Evolutionary conservation across 1,284 basidiomycete species (phyloP).

Genomic region (Rhodotorula sp.): DNA sequence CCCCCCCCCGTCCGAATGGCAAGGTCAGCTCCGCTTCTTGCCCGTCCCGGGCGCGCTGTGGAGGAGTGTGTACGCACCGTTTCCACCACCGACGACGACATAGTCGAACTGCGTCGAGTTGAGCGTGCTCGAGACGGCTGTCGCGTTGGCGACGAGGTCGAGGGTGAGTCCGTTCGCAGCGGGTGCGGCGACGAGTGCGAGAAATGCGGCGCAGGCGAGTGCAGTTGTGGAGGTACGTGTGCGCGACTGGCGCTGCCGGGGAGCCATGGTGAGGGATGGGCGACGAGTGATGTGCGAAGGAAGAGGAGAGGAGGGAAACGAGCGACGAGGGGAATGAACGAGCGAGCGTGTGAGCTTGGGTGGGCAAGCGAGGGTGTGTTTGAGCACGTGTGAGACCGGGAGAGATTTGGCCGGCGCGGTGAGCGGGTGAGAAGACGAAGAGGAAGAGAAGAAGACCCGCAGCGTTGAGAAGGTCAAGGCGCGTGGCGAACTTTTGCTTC

Average conservation of each 20-base stretch:
- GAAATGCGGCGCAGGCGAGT: neutral
- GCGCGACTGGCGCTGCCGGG: neutral
- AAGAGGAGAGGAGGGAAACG: neutral
- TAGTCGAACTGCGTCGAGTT: constrained; percentile 3
- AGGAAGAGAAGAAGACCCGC: too few relatives aligned
- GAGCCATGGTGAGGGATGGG: neutral
- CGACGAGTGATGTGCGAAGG: neutral
- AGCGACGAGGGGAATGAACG: neutral
- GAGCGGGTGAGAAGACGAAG: too few relatives aligned
- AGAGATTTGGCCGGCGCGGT: too few relatives aligned
- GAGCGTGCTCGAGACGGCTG: neutral
- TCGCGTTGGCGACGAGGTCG: constrained; percentile 12
- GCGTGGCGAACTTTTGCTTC: too few relatives aligned
- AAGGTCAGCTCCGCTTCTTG: neutral
- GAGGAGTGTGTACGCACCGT: neutral
- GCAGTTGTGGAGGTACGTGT: neutral
- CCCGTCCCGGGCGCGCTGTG: too few relatives aligned
- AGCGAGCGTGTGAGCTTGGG: too few relatives aligned
- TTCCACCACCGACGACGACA: constrained; percentile 23
- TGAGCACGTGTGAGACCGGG: too few relatives aligned
- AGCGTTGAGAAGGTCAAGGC: too few relatives aligned
- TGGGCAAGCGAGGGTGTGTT: too few relatives aligned
- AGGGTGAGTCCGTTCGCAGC: neutral
- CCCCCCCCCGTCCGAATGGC: neutral
- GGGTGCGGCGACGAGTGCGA: neutral